phyloP scores from a whole-genome alignment of 768 basidiomycete species.

The Collybia mongolica region DNA sequence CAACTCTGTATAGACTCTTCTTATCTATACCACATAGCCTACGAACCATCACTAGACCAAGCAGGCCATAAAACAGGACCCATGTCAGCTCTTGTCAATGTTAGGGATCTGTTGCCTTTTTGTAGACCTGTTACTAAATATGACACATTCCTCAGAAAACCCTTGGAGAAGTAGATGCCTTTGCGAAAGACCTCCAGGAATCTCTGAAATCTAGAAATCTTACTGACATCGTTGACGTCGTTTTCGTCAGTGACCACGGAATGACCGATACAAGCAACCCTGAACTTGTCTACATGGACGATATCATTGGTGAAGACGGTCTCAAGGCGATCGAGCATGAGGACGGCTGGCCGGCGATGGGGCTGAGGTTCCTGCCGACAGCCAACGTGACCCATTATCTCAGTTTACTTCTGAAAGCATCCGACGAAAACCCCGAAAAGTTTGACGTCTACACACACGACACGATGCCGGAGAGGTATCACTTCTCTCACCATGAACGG shows the following conservation, averaged over 20 bases:
- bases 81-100: slow-evolving; percentile 67
- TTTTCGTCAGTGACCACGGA: slow-evolving; percentile 92
- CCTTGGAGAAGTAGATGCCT: slow-evolving; percentile 65
- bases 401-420: slow-evolving; percentile 50
- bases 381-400: slow-evolving; percentile 59
- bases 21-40: slow-evolving; percentile 41
- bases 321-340: slow-evolving; percentile 62
- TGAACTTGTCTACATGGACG: slow-evolving; percentile 76
- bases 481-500: slow-evolving; percentile 70
- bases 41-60: slow-evolving; percentile 86
- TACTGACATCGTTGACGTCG: slow-evolving; percentile 78
- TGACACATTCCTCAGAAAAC: slow-evolving; percentile 44
- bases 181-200: slow-evolving; percentile 67
- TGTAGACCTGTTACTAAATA: not conserved
- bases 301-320: slow-evolving; percentile 69
- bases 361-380: slow-evolving; percentile 67
- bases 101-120: slow-evolving; percentile 28
- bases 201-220: slow-evolving; percentile 71
- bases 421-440: slow-evolving; percentile 54
- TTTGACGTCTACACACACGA: slow-evolving; percentile 79
- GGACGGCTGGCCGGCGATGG: slow-evolving; percentile 92
- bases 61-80: slow-evolving; percentile 77
- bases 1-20: slow-evolving; percentile 2
- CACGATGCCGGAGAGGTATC: slow-evolving; percentile 81
- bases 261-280: slow-evolving; percentile 88